These are phyloP conservation scores for Aristolochia fimbriata DNA, from an alignment of 164 flowering plant species.

Conservation along the genomic window DNA sequence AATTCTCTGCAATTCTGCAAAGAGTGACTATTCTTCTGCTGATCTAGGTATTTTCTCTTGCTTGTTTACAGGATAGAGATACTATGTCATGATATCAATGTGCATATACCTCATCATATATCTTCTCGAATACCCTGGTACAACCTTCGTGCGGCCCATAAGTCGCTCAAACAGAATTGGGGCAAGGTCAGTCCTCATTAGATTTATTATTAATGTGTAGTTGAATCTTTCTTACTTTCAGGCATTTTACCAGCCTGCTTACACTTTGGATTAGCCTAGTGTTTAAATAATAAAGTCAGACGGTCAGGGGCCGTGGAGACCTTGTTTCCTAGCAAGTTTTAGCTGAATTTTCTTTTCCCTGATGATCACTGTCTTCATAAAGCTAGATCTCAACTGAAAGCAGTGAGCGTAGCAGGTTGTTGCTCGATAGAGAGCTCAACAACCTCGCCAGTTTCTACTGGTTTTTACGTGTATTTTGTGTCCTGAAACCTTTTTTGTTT, in stretches of 20 bases:
- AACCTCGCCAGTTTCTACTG: no score
- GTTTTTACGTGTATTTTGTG: no score
- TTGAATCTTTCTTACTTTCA: background rate
- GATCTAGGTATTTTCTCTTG: background rate
- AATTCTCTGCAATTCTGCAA: background rate
- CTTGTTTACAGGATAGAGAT: slow-evolving; percentile 26
- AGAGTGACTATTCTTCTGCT: background rate
- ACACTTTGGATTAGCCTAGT: no score
- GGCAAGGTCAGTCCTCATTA: slow-evolving; percentile 50
- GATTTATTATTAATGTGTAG: background rate
- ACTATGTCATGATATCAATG: slow-evolving; percentile 75
- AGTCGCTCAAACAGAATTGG: slow-evolving; percentile 68
- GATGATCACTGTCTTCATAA: no score
- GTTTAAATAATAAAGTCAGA: no score
- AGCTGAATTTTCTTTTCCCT: no score
- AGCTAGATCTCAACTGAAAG: no score
- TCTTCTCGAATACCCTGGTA: slow-evolving; percentile 90
- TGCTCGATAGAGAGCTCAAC: no score
- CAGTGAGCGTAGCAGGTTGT: no score
- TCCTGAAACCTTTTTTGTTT: background rate
- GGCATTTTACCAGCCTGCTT: background rate
- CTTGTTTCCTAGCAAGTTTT: no score
- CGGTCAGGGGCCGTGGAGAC: no score
- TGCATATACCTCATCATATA: slow-evolving; percentile 85
- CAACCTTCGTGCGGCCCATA: slow-evolving; percentile 68